A percentile compares a stretch with the other conserved stretches of the same genome.
phyloP scores from a whole-genome alignment of 768 basidiomycete genomes.

The Nidula microcarpa region DNA sequence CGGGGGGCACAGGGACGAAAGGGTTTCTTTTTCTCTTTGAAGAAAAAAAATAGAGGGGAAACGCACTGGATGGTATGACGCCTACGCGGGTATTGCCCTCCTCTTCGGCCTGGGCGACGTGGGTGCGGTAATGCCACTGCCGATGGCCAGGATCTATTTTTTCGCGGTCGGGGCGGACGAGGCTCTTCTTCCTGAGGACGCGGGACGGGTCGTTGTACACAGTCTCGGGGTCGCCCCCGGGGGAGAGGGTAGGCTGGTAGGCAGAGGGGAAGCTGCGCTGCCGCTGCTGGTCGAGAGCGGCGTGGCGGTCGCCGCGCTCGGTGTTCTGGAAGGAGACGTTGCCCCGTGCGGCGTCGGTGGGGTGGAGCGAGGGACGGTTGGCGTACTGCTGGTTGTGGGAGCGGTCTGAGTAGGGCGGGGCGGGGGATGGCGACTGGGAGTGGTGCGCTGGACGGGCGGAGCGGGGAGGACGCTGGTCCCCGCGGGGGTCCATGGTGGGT shows the following conservation, averaged over 20 bases:
- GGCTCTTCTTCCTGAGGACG: slow-evolving; percentile 82
- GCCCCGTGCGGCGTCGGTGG: slow-evolving; percentile 30
- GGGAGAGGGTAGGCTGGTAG: slow-evolving; percentile 28
- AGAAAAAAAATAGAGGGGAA: slow-evolving; percentile 10
- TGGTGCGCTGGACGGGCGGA: slow-evolving; percentile 45
- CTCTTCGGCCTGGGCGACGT: slow-evolving; percentile 75
- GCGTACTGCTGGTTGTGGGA: slow-evolving; percentile 9
- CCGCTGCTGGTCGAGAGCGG: slow-evolving; percentile 51
- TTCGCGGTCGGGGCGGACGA: slow-evolving; percentile 91
- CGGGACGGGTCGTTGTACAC: slow-evolving; percentile 43
- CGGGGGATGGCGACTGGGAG: slow-evolving; percentile 31
- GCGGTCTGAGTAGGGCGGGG: slow-evolving; percentile 33
- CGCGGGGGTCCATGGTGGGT: slow-evolving; percentile 32
- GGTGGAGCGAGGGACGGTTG: slow-evolving; percentile 26
- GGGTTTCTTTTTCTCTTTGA: not conserved
- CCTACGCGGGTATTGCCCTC: slow-evolving; percentile 63
- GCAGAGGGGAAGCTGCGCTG: slow-evolving; percentile 45
- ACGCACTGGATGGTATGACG: slow-evolving; percentile 81
- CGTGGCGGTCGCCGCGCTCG: slow-evolving; percentile 69
- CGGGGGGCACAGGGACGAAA: not conserved
- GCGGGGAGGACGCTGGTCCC: slow-evolving; percentile 53
- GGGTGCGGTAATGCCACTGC: slow-evolving; percentile 90
- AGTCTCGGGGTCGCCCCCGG: slow-evolving; percentile 40
- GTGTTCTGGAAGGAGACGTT: slow-evolving; percentile 67
- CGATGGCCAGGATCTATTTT: slow-evolving; percentile 94